A percentile compares a stretch with the other conserved stretches of the same genome.
These are phyloP conservation scores for Colletotrichum godetiae DNA, from an alignment of 2,329 filamentous ascomycete species.

Conservation along the genomic window DNA sequence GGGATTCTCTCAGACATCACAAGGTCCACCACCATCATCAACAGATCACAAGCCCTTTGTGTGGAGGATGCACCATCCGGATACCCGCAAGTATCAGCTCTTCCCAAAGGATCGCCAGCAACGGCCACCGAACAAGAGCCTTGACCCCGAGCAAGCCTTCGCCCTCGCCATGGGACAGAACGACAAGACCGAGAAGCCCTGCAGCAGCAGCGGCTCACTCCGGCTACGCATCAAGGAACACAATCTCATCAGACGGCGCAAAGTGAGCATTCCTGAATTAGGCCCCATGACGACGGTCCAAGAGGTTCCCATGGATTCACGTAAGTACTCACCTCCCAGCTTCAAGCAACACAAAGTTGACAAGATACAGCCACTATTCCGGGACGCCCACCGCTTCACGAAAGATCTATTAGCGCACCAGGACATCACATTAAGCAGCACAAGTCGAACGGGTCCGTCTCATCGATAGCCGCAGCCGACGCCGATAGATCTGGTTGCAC, in stretches of 20 bases:
- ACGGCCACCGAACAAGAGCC: conserved; percentile 54
- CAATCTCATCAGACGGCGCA: conserved; percentile 67
- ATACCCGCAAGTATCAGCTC: conserved; percentile 69
- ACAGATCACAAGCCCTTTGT: conserved; percentile 61
- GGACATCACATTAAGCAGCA: conserved; percentile 61
- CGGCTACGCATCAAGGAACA: conserved; percentile 68
- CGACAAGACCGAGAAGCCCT: conserved; percentile 54
- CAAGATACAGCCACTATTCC: conserved; percentile 71
- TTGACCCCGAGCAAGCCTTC: conserved; percentile 63
- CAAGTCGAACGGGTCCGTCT: conserved; percentile 51
- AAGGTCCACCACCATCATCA: conserved; percentile 36
- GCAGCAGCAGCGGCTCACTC: conserved; percentile 52
- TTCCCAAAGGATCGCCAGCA: conserved; percentile 66
- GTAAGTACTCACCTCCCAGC: conserved; percentile 56
- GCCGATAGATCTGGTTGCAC: neutral
- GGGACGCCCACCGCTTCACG: conserved; percentile 71
- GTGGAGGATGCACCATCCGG: conserved; percentile 70
- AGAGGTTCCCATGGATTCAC: conserved; percentile 76
- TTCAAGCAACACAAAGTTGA: conserved; percentile 9
- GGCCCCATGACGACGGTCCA: conserved; percentile 77
- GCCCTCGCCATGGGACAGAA: conserved; percentile 54
- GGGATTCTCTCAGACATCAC: conserved; percentile 33
- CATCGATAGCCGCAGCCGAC: conserved; percentile 42
- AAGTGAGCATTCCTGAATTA: conserved; percentile 72
- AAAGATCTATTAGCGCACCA: conserved; percentile 73